A percentile compares a stretch with the other conserved stretches of the same genome.
Evolutionary conservation across 139 green algal genomes (phyloP).

Genomic region (Ulvella scutata): DNA sequence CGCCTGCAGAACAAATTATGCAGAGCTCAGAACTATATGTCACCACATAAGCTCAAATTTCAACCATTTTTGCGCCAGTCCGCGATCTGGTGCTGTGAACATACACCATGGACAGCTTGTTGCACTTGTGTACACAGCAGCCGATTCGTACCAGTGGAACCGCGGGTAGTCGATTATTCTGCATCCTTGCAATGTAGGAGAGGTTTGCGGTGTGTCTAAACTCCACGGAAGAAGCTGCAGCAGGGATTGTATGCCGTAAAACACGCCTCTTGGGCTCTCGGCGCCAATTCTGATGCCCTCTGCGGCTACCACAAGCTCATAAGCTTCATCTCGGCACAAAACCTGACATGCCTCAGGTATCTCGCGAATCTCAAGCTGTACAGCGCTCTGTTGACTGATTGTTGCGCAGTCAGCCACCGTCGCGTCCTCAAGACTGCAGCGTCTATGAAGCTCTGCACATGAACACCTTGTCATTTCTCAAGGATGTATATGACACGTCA

Average conservation of each 20-base stretch:
- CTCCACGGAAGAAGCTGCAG: conserved; percentile 26
- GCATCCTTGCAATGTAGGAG: not conserved
- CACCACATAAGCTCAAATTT: not conserved
- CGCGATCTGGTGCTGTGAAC: not conserved
- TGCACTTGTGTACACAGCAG: not conserved
- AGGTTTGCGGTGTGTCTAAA: not conserved
- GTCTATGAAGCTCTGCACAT: no score
- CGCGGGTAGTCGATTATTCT: not conserved
- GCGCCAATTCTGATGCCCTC: conserved; percentile 15
- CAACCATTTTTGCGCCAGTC: not conserved
- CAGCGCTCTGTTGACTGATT: no score
- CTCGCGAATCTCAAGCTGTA: no score
- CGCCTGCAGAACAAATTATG: conserved; percentile 30
- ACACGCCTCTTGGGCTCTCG: conserved; percentile 17
- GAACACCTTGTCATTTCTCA: no score
- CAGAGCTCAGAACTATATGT: not conserved
- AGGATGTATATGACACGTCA: no score
- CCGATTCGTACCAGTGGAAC: not conserved
- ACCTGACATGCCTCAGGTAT: no score
- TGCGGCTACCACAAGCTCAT: conserved; percentile 18
- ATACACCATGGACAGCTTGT: not conserved
- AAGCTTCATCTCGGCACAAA: conserved; percentile 3
- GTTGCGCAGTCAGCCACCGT: no score
- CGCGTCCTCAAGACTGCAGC: no score
- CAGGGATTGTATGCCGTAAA: conserved; percentile 38